Conservation (phyloP, 768 basidiomycete genomes). For the Hortiboletus campestris region DNA sequence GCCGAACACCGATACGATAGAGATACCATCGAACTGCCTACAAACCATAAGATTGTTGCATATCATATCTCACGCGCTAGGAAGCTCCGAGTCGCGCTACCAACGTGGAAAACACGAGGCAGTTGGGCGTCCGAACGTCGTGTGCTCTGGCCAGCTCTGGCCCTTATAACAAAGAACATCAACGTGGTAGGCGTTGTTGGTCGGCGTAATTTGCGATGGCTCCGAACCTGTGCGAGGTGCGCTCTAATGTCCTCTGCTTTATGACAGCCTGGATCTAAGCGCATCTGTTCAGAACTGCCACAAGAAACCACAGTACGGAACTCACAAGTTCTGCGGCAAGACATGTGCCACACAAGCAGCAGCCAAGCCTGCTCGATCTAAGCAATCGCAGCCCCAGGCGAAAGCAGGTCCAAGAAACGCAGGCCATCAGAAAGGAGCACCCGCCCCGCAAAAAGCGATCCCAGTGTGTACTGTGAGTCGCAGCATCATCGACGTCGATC, state of each 20-base stretch:
- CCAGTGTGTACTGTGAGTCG: slow-evolving; percentile 30
- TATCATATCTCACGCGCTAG: slow-evolving; percentile 1
- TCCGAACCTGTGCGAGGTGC: slow-evolving; percentile 30
- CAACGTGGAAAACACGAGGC: slow-evolving; percentile 30
- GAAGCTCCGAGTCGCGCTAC: slow-evolving; percentile 7
- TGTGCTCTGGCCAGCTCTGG: slow-evolving; percentile 7
- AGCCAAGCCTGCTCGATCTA: slow-evolving; percentile 10
- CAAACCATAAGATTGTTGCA: slow-evolving; percentile 2
- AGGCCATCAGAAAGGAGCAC: slow-evolving; percentile 12
- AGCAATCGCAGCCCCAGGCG: slow-evolving; percentile 12
- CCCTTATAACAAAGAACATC: slow-evolving; percentile 9
- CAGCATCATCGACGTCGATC: slow-evolving; percentile 21
- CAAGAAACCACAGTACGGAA: slow-evolving; percentile 50
- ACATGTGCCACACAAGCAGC: slow-evolving; percentile 48
- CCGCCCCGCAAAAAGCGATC: slow-evolving; percentile 16
- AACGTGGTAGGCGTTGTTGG: slow-evolving; percentile 4
- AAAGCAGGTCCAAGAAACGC: slow-evolving; percentile 13
- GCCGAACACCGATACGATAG: slow-evolving; percentile 6
- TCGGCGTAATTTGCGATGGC: slow-evolving; percentile 25
- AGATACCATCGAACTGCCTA: slow-evolving; percentile 4
- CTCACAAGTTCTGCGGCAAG: slow-evolving; percentile 57
- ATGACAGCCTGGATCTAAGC: slow-evolving; percentile 5
- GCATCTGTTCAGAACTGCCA: slow-evolving; percentile 46
- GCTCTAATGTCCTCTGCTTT: slow-evolving; percentile 4
- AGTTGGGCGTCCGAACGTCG: slow-evolving; percentile 1